Evolutionary conservation across 352 stramenopile genomes (phyloP).

Genomic region (Globisporangium cederbergense): DNA sequence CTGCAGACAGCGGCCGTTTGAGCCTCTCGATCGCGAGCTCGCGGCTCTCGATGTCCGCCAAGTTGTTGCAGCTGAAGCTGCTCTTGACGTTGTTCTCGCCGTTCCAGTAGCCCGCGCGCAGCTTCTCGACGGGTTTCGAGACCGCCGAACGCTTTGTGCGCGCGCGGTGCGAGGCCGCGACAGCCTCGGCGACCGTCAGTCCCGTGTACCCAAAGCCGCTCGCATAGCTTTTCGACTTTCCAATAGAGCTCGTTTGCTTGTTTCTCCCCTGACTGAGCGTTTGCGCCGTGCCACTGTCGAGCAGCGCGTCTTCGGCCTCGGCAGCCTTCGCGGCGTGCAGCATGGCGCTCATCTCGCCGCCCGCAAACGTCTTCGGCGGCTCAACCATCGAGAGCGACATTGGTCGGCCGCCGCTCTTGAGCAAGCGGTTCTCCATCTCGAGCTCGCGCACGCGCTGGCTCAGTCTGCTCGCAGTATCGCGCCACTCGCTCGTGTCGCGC

Average conservation of each 20-base stretch:
- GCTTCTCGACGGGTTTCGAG: constrained; percentile 33
- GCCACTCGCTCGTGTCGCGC: constrained; percentile 43
- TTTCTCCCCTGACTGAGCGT: constrained; percentile 1
- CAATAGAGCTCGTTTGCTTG: constrained; percentile 22
- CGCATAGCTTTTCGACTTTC: constrained; percentile 61
- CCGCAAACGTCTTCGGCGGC: constrained; percentile 34
- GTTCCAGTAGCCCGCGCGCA: constrained; percentile 72
- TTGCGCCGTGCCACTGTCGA: constrained; percentile 4
- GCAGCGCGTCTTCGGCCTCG: constrained; percentile 14
- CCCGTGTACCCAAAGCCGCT: constrained; percentile 51
- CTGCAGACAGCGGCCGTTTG: constrained; percentile 2
- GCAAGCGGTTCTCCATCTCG: constrained; percentile 53
- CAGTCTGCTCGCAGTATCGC: constrained; percentile 43
- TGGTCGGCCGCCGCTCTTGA: constrained; percentile 30
- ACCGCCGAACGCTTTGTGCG: constrained; percentile 38
- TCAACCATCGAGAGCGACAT: constrained; percentile 17
- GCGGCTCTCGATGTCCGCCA: constrained; percentile 57
- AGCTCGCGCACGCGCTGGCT: constrained; percentile 63
- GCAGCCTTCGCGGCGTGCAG: constrained; percentile 12
- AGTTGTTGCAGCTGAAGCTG: constrained; percentile 82
- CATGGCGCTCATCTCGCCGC: constrained; percentile 29
- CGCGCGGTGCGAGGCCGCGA: constrained; percentile 58
- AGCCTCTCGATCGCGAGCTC: constrained; percentile 39
- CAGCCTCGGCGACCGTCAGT: constrained; percentile 59
- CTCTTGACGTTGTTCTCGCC: constrained; percentile 66